Base-by-base conservation (phyloP, 306 rosid genomes). In the Leucaena leucocephala region DNA sequence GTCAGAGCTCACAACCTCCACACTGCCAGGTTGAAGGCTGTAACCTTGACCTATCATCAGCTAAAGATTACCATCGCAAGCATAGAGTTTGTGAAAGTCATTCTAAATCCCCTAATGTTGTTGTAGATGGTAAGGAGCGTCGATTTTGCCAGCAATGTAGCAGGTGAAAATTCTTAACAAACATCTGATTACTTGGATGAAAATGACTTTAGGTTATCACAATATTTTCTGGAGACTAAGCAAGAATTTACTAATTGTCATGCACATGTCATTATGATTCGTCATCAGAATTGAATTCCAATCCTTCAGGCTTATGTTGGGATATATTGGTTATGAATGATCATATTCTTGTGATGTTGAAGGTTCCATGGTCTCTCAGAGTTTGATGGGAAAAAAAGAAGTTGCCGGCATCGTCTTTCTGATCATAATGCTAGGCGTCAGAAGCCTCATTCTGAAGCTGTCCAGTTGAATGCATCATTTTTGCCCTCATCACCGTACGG, bases 341-440 rank as follows among this genome's bases (percentile, higher is more conserved):
- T 77, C 39, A 73, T 81, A 62, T 81, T 35, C 76, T 76, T 86
- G 8, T 75, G 45, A 71, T 84, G 70, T 69, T 71, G 75, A 90
- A 94, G 98, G 97, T 94, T 94, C 88, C 98, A 94, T 72, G 85
- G 86, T 76, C 86, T 91, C 57, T 86, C 90, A 27, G 98, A 91
- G 76, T 94, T 94, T 78, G 98, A 94, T 81, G 95, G 90, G 33
- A 87, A 87, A 78, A 94, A 94, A 84, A 90, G 98, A 87, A 94
- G 97, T 86, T 94, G 97, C 82, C 92, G 97, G 59, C 89, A 84
- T n/a, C 97, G 97, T 76, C 98, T 94, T 55, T 91, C 88, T 21
- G 94, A 94, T 91, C 98, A 94, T 79, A 94, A 94, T 83, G 97
- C 98, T 74, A 91, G 98, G 87, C 98, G 98, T 34, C 98, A 97